Base-by-base conservation (phyloP, 2,329 filamentous ascomycete species). In the Davidsoniella neocaledoniae region DNA sequence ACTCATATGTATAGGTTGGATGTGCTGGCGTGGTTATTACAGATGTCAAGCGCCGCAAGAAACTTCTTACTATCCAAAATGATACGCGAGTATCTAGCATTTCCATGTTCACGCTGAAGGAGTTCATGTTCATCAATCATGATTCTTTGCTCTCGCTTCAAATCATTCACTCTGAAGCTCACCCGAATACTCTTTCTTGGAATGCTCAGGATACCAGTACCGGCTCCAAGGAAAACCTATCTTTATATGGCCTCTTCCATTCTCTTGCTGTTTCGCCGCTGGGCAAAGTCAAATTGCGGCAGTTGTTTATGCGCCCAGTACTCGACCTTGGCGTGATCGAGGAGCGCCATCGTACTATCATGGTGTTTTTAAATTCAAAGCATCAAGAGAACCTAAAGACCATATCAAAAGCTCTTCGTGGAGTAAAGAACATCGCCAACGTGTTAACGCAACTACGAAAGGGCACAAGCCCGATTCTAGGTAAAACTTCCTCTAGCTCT, bases 1-100 rank as follows among this genome's bases (percentile, higher is more conserved):
- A 48, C 21, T 23, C 16, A n/a, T 16, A n/a, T n/a, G 16, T 39
- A 19, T 39, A 79, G 68, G 69, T 94, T 44, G 84, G 86, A 2
- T 96, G 91, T 63, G 83, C 82, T 23, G 86, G 88, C n/a, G 88
- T 88, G 23, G 66, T 96, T 2, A 65, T 96, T n/a, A 73, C 75
- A 4, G 85, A 93, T 55, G 63, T 95, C 21, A 77, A 86, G 57
- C 77, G 85, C 48, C 73, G 78, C 56, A 73, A 73, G 21, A 50
- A 54, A 12, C 23, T 41, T 3, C 16, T 41, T 0, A 21, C 48
- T 6, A 44, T 37, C 6, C 46, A 12, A 5, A 9, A 45, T 21
- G 38, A 23, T 40, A 83, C 83, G 56, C 71, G 68, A 5, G 68
- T 94, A 23, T 68, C 64, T 21, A 71, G 69, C 1, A 64, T 95